Base-by-base conservation (phyloP, 371 early-diverging fungal genomes). In the Cokeromyces recurvatus region DNA sequence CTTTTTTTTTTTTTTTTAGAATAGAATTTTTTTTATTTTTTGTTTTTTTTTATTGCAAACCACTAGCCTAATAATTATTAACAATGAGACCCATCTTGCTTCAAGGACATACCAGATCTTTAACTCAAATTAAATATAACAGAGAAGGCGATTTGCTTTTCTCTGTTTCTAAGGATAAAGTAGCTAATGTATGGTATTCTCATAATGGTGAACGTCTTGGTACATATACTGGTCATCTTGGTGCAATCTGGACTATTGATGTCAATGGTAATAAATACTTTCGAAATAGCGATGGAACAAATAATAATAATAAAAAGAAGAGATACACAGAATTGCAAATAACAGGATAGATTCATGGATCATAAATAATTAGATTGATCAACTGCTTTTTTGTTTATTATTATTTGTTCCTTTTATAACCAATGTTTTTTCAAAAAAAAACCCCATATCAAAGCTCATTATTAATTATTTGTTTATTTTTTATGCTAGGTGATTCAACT, bases 121-220 rank as follows among this genome's bases (percentile, higher is more conserved):
- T 99, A 52, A 99, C 99, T 42, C 92, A 94, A 67, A 86, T 99
- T 68, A 94, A 93, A 75, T 99, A 97, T 87, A 99, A 99, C 84
- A 61, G 82, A 41, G 99, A 99, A 62, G 99, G 99, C 48, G 99
- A 99, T 78, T 79, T 99, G 43, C 77, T 99, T 52, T 98, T 99
- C 78, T 86, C 95, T 3, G 91, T 87, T 38, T 89, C 95, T 21
- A 98, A 97, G 78, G 98, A 99, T 82, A 88, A 85, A 50, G 82
- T 86, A 35, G 87, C 91, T 43, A 91, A 87, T 57, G 94, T 93
- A 41, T 98, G 97, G 94, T 94, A 89, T 65, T 86, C 96, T 25
- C 92, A 94, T 72, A 96, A 95, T 62, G 99, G 99, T 55, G 96
- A 98, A 76, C 86, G 94, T 39, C 76, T 98, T 16, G 99, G 99